phyloP scores from a whole-genome alignment of 148 eudicot species.

The Rhododendron henanense region DNA sequence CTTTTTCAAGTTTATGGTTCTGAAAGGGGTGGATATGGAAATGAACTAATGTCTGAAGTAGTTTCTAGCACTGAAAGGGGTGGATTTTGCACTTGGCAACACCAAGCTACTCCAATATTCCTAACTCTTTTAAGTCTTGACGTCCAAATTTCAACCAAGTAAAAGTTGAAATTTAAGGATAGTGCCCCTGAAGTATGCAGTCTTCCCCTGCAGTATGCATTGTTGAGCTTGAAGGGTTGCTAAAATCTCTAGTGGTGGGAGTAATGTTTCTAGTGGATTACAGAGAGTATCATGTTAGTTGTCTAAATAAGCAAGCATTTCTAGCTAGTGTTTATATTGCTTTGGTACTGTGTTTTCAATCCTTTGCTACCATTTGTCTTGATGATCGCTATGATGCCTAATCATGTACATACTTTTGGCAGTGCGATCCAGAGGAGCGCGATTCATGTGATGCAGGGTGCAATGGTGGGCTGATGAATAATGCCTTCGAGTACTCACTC shows the following conservation, averaged over 20 bases:
- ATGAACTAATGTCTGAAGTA: not conserved
- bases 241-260: not conserved
- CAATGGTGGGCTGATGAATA: constrained; percentile 75
- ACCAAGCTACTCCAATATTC: not conserved
- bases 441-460: constrained; percentile 71
- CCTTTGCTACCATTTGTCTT: not conserved
- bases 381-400: not conserved
- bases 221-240: not conserved
- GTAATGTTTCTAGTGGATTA: not conserved
- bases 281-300: not conserved
- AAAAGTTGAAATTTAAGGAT: not conserved
- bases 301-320: not conserved
- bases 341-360: not conserved
- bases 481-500: constrained; percentile 73
- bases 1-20: not conserved
- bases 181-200: not conserved
- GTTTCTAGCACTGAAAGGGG: not conserved
- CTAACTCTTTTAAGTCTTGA: not conserved
- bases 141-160: not conserved
- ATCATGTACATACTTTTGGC: constrained; percentile 13
- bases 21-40: not conserved
- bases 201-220: not conserved
- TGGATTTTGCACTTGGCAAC: not conserved
- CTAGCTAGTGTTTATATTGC: not conserved
- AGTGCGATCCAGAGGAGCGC: constrained; percentile 77